Percentiles rank a stretch among this genome's conserved stretches.
These are phyloP conservation scores for Tylopilus sp. DNA, from an alignment of 768 basidiomycete genomes.

Conservation along the genomic window DNA sequence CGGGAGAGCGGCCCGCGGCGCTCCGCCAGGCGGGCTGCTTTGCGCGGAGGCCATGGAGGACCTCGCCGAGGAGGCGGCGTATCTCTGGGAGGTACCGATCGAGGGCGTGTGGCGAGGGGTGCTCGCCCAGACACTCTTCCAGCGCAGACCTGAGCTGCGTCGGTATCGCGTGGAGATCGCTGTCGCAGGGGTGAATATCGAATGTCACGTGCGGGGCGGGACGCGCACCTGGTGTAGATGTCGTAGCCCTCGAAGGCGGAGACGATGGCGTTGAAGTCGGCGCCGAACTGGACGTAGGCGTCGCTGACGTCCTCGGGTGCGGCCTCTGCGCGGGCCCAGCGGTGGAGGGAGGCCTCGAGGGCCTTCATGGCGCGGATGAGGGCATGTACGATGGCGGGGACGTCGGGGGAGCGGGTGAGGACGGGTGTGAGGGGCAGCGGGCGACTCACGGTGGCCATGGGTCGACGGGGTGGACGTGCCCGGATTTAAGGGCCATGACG, in stretches of 20 bases:
- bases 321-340: constrained; percentile 62
- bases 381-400: constrained; percentile 56
- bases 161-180: constrained; percentile 41
- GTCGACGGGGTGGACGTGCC: too few relatives aligned
- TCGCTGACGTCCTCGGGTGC: constrained; percentile 78
- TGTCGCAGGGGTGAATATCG: too few relatives aligned
- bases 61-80: constrained; percentile 33
- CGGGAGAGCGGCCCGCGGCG: constrained; percentile 14
- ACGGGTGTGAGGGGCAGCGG: too few relatives aligned
- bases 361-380: constrained; percentile 82
- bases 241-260: constrained; percentile 68
- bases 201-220: not conserved
- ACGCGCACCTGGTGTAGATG: constrained; percentile 75
- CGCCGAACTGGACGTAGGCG: constrained; percentile 84
- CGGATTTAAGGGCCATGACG: too few relatives aligned
- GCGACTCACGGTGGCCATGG: too few relatives aligned
- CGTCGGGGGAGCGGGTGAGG: constrained; percentile 36
- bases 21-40: constrained; percentile 40
- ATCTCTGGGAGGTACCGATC: constrained; percentile 38
- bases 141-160: constrained; percentile 37
- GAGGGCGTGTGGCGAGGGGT: constrained; percentile 32
- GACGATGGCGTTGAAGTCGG: constrained; percentile 81
- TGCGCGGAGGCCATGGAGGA: constrained; percentile 40
- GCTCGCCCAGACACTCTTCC: constrained; percentile 44
- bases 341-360: constrained; percentile 67